phyloP scores from a whole-genome alignment of 2,329 filamentous ascomycete species.

The Pseudocercospora cruenta region DNA sequence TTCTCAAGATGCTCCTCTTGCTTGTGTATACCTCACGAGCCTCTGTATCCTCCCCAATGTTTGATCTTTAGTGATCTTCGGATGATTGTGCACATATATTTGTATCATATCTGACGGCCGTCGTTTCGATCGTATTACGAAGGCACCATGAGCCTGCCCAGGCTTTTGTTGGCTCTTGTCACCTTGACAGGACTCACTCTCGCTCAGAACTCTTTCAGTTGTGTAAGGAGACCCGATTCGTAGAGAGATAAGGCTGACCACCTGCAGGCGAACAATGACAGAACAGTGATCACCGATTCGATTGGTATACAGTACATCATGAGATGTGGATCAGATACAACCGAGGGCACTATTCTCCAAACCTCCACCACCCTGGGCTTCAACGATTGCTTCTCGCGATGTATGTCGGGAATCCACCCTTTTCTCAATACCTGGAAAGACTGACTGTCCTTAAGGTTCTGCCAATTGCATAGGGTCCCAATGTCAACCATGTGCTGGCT shows the following conservation, averaged over 20 bases:
- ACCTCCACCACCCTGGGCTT: not conserved
- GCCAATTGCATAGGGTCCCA: not conserved
- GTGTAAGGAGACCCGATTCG: not conserved
- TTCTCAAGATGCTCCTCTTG: too few relatives aligned
- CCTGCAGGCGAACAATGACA: not conserved
- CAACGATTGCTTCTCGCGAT: not conserved
- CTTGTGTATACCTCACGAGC: not conserved
- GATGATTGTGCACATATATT: not conserved
- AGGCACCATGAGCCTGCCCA: not conserved
- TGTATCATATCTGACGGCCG: not conserved
- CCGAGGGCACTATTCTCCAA: not conserved
- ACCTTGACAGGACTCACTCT: not conserved
- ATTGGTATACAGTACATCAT: not conserved
- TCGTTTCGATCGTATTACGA: not conserved
- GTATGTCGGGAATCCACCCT: not conserved
- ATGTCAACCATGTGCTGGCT: constrained; percentile 1
- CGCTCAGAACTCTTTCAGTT: not conserved
- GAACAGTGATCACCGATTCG: constrained; percentile 5
- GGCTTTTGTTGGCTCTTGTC: not conserved
- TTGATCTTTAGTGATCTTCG: not conserved
- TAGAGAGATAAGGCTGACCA: not conserved
- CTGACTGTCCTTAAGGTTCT: not conserved
- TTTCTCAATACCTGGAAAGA: not conserved
- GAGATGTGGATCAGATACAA: constrained; percentile 7
- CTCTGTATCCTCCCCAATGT: not conserved